Base-by-base conservation (phyloP, 345 rosid species). In the Citrus sp. region DNA sequence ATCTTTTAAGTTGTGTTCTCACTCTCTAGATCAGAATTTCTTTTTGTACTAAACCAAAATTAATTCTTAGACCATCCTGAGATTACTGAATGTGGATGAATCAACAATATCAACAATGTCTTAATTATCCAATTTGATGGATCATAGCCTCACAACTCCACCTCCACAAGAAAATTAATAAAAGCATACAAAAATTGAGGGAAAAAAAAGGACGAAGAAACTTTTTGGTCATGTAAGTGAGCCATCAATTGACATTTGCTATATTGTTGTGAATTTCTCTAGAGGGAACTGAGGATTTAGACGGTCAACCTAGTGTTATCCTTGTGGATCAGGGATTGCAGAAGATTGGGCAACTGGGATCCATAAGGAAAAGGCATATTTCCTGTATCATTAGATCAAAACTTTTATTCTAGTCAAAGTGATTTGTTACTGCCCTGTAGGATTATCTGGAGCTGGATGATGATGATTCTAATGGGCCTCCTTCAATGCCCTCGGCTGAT, bases 401-500 rank as follows among this genome's bases (percentile, higher is more conserved):
- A 9, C 7, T 42, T 72, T 22, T 37, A 22, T 46, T 51, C 32
- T 75, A 46, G 19, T 4, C 22, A 30, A 64, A 66, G 49, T 16
- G 2, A 22, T 16, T 61, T 70, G 55, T 19, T 35, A 42, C 14
- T 51, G 32, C 59, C 75, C 77, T 77, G 73, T 83, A 96, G 99
- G 98, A 94, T 82, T 84, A 77, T 78, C 64, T 93, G 81, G 96
- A 91, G 58, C 77, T 89, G 89, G 99, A 92, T 76, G 94, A 90
- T 78, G 95, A 90, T 54, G 84, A 72, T 78, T 40, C 78, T 67
- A 81, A 67, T 78, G 86, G 80, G 74, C 74, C 54, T 30, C 73
- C 74, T 38, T 73, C 88, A 82, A 68, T 84, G 76, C 58, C 75
- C 46, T 67, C 66, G 51, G 76, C 38, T 78, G 85, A 79, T 62